Base-by-base conservation (phyloP, 2,329 filamentous ascomycete species). In the Arthrobotrys sinensis region DNA sequence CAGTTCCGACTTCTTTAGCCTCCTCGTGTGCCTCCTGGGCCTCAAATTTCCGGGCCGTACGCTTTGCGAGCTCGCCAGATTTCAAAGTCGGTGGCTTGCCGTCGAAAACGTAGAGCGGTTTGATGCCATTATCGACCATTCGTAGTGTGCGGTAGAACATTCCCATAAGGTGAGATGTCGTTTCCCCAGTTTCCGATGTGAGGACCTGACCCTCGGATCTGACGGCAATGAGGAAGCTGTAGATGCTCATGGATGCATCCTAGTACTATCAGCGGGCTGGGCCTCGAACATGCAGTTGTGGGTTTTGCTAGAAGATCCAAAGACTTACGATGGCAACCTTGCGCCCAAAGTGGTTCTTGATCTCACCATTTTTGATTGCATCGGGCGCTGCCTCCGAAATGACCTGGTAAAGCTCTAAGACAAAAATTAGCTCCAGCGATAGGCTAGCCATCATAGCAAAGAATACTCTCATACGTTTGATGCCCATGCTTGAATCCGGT, bases 91-190 rank as follows among this genome's bases (percentile, higher is more conserved):
- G 96, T 16, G 96, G 96, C 8, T 94, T 94, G 75, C 96, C 96
- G 82, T 99, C 96, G 84, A 99, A 99, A 73, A 99, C 95, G 85
- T 97, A 99, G 81, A 99, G 89, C 0, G 96, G 96, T 48, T 99
- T 99, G 87, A 99, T 98, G 73, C 96, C 96, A 82, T 97, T 98
- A 86, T 99, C 96, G 83, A 98, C 93, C 86, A 99, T 98, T 82
- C 96, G 94, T 5, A 99, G 88, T 1, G 96, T 99, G 82, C 96
- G 94, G 87, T 99, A 99, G 87, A 99, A 99, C 91, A 99, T 95
- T 83, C 96, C 96, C 94, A 99, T 98, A 14, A 99, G 87, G 84
- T 99, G 96, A 16, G 96, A 99, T 0, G 96, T 99, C 1, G 96
- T 99, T 85, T 98, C 94, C 83, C 96, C 96, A 65, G 91, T 91